Evolutionary conservation across 768 basidiomycete genomes (phyloP), one percentile per base, ranked within the genome.

Genomic region (Boletus rubroflammeus): DNA sequence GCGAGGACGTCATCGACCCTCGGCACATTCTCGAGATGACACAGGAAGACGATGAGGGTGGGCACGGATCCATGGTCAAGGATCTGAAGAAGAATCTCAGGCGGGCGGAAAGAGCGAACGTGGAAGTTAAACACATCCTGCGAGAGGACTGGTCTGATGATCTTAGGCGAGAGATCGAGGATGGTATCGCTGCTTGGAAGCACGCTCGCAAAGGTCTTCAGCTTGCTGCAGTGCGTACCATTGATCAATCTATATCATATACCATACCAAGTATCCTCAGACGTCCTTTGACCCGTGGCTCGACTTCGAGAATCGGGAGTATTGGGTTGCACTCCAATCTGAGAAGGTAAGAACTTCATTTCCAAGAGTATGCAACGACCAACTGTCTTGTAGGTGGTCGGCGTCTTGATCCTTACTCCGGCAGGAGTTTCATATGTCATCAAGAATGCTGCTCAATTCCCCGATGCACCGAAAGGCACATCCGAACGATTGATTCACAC

Each of bases 81-180:
- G 81, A 81, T 51, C 65, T 85, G 59, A 80, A 81, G 67, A 80
- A 83, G 69, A 86, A 87, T 65, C 70, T 84, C 23, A 75, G 79
- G 45, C 71, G 79, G 15, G 84, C 84, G 10, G 75, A 84, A 67
- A 78, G 76, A 54, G 81, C 76, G 32, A 72, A 78, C 29, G 79
- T 87, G 10, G 67, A 74, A 50, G 73, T 84, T 10, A 11, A 47
- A 2, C 19, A 79, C 55, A 65, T 83, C 19, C 65, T 67, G 15
- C 65, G 65, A 14, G 61, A 75, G 47, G 63, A 47, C 0, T 79
- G 76, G 74, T 75, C 72, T 0, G 68, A 75, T 3, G 76, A 77
- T 9, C 74, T 81, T 19, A 78, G 71, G 67, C 58, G 60, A 14
- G 68, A 75, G 26, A 74, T 84, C 15, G 80, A 86, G 50, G 65